Percentiles rank a stretch among this genome's conserved stretches.
Evolutionary conservation across 1,284 basidiomycete genomes (phyloP).

Genomic region (Caloboletus inedulis): DNA sequence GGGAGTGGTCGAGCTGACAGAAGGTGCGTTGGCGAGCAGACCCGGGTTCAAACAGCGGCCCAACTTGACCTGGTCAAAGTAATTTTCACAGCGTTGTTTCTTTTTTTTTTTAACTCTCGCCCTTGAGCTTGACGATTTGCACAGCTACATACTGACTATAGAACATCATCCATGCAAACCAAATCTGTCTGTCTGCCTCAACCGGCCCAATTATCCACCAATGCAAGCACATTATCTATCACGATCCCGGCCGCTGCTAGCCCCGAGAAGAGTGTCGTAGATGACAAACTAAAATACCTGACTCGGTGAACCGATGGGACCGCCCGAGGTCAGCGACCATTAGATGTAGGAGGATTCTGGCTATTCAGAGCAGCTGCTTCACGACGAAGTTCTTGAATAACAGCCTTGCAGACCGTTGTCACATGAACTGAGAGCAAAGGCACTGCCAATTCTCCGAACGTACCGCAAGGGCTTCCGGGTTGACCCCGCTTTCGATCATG

Average conservation of each 20-base stretch:
- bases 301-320: background rate
- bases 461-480: constrained; percentile 83
- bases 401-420: constrained; percentile 46
- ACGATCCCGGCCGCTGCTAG: background rate
- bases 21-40: constrained; percentile 6
- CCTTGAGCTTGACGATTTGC: background rate
- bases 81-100: constrained; percentile 16
- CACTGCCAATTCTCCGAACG: constrained; percentile 28
- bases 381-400: constrained; percentile 70
- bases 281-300: background rate
- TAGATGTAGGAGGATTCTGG: constrained; percentile 16
- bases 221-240: constrained; percentile 10
- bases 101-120: background rate
- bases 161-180: constrained; percentile 19
- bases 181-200: constrained; percentile 21
- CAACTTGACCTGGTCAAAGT: background rate
- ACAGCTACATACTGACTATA: constrained; percentile 15
- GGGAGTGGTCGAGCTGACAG: background rate
- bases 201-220: constrained; percentile 3
- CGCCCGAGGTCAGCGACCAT: constrained; percentile 16
- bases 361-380: constrained; percentile 47
- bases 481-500: constrained; percentile 83
- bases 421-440: constrained; percentile 1
- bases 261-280: constrained; percentile 4
- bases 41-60: constrained; percentile 6